phyloP scores from a whole-genome alignment of 495 filamentous ascomycete species.

The Aspergillus nanangensis region DNA sequence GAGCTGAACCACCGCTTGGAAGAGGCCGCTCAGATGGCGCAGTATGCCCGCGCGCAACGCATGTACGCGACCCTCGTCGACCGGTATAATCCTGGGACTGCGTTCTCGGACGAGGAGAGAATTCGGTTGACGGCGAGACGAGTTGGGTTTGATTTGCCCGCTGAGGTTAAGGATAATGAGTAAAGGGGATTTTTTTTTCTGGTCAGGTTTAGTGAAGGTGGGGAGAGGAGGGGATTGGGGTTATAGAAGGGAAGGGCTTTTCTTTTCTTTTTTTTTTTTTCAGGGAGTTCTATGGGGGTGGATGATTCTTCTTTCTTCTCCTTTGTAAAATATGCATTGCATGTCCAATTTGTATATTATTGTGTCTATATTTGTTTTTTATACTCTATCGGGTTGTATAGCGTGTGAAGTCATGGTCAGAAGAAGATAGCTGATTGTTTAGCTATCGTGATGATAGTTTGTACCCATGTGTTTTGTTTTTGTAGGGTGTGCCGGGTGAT shows the following conservation, averaged over 20 bases:
- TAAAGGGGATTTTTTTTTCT: neutral
- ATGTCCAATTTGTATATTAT: too few species aligned
- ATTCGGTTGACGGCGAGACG: conserved; percentile 78
- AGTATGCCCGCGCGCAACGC: conserved; percentile 78
- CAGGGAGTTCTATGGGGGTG: too few species aligned
- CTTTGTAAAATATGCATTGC: too few species aligned
- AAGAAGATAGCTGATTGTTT: too few species aligned
- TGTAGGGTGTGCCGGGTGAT: too few species aligned
- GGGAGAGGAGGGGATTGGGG: neutral
- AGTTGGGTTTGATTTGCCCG: conserved; percentile 84
- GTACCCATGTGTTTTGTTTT: too few species aligned
- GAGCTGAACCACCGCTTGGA: conserved; percentile 32
- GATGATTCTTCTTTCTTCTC: neutral
- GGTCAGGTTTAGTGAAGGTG: neutral
- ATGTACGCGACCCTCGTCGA: conserved; percentile 76
- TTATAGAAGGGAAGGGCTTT: neutral
- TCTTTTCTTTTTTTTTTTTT: neutral
- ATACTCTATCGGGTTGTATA: too few species aligned
- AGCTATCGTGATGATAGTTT: too few species aligned
- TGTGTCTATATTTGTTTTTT: too few species aligned
- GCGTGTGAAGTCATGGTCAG: too few species aligned
- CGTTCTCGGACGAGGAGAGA: conserved; percentile 78
- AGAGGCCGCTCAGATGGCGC: conserved; percentile 69
- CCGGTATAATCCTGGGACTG: conserved; percentile 88
- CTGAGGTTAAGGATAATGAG: conserved; percentile 17